Percentiles rank a stretch among this genome's conserved stretches.
Conservation (phyloP, 2,329 filamentous ascomycete species). For the Fusarium sp. region DNA sequence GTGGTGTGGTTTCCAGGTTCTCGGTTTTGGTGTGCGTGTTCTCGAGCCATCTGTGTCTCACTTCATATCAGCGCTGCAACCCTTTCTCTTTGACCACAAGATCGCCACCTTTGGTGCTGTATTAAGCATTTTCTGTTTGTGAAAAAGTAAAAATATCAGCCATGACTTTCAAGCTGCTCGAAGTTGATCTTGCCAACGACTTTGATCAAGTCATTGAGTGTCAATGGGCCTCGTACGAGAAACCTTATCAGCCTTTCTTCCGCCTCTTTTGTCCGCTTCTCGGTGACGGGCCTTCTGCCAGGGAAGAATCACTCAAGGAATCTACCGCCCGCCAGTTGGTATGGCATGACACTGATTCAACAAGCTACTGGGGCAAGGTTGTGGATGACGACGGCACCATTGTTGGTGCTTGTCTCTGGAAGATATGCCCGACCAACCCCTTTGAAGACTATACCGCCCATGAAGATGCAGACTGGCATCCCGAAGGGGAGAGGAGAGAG, state of each 20-base stretch:
- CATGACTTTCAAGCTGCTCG: slow-evolving; percentile 23
- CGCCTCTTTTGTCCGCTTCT: slow-evolving; percentile 37
- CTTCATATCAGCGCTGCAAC: not conserved
- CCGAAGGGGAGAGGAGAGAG: slow-evolving; percentile 31
- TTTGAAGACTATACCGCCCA: slow-evolving; percentile 26
- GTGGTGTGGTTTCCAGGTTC: not conserved
- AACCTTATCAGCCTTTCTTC: slow-evolving; percentile 29
- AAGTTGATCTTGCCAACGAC: slow-evolving; percentile 26
- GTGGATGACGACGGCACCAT: slow-evolving; percentile 31
- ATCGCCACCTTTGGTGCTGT: not conserved
- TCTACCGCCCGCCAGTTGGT: slow-evolving; percentile 4
- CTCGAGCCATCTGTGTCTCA: not conserved
- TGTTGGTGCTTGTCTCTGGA: slow-evolving; percentile 38
- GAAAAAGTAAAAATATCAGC: not conserved
- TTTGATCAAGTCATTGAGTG: slow-evolving; percentile 36
- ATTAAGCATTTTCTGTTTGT: not conserved
- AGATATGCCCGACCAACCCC: slow-evolving; percentile 22
- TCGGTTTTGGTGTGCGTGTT: not conserved
- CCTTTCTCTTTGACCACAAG: not conserved
- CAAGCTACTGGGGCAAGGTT: slow-evolving; percentile 32
- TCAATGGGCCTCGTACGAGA: slow-evolving; percentile 33
- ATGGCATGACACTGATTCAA: slow-evolving; percentile 30
- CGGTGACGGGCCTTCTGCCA: slow-evolving; percentile 15
- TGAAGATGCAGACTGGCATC: slow-evolving; percentile 30
- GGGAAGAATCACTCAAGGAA: slow-evolving; percentile 23